Conservation (phyloP, 441 rosid species). For the Bruguiera hainesii region DNA sequence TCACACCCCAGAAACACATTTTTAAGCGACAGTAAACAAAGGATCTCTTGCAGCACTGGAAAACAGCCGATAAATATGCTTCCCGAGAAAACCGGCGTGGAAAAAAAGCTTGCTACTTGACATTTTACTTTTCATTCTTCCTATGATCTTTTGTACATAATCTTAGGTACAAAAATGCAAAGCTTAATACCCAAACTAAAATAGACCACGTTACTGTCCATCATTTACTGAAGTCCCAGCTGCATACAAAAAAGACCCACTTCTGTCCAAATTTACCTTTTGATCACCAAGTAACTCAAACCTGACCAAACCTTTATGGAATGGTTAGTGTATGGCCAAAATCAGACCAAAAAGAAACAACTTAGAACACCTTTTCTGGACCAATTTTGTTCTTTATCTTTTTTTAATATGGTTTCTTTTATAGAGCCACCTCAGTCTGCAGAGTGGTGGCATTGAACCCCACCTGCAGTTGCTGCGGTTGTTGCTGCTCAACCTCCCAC, state of each 20-base stretch:
- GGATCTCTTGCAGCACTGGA: no score
- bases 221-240: neutral
- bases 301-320: slow-evolving; percentile 25
- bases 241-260: slow-evolving; percentile 8
- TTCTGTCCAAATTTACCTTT: slow-evolving; percentile 17
- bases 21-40: no score
- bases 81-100: slow-evolving; percentile 15
- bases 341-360: slow-evolving; percentile 5
- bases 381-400: slow-evolving; percentile 5
- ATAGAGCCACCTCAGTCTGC: slow-evolving; percentile 64
- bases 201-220: neutral
- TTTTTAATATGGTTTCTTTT: slow-evolving; percentile 23
- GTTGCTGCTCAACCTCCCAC: slow-evolving; percentile 69
- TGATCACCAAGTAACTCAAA: slow-evolving; percentile 22
- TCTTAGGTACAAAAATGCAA: slow-evolving; percentile 22
- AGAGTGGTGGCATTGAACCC: slow-evolving; percentile 51
- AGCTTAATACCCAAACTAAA: neutral
- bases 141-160: slow-evolving; percentile 25
- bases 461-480: slow-evolving; percentile 43
- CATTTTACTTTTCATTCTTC: slow-evolving; percentile 32
- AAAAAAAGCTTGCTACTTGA: slow-evolving; percentile 34
- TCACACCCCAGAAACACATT: no score
- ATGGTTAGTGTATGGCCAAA: slow-evolving; percentile 30
- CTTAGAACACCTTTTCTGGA: slow-evolving; percentile 17
- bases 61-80: slow-evolving; percentile 10